Evolutionary conservation across 1,284 basidiomycete species (phyloP), one percentile per base, ranked within the genome.

Genomic region (Ceratobasidium theobromae): DNA sequence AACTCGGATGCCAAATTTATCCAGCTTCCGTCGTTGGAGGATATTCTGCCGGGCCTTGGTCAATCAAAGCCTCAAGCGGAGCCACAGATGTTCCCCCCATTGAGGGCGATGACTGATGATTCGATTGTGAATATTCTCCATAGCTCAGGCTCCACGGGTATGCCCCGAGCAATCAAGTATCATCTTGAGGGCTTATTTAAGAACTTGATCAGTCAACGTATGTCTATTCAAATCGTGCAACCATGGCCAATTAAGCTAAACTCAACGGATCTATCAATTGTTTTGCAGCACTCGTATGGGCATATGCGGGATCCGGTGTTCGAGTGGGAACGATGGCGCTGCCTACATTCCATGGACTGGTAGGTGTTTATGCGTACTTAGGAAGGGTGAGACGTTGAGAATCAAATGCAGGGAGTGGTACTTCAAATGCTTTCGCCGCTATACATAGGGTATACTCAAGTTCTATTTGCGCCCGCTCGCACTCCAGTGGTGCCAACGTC

Each of bases 401-500:
- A n/a, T n/a, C n/a, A n/a, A n/a, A n/a, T n/a, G n/a, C 18, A 45
- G 43, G 43, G 43, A 45, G 18, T 45, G 9, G 9, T 52, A 2
- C 28, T 52, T 28, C 49, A 52, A 33, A n/a, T 28, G 9, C 16
- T 52, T 18, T 11, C 14, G 16, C 49, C 49, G 25, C 25, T 52
- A 11, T 52, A 30, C n/a, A 23, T 32, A 9, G 49, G 49, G 14
- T 52, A 52, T 18, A 32, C 30, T 32, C 49, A 28, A 28, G 49
- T 52, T 32, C 49, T 68, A 14, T 70, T 68, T 60, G 40, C 57
- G 18, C 69, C 69, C 12, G 30, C 28, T 27, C 18, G 25, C 4
- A 23, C 41, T 14, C 60, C 67, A n/a, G 45, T 30, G 4, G 28
- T 68, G 3, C 69, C 69, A 2, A 58, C 69, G 27, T 64, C 69